A percentile compares a stretch with the other conserved stretches of the same genome.
phyloP scores from a whole-genome alignment of 2,329 filamentous ascomycete species.

The Bipolaris gigantea region DNA sequence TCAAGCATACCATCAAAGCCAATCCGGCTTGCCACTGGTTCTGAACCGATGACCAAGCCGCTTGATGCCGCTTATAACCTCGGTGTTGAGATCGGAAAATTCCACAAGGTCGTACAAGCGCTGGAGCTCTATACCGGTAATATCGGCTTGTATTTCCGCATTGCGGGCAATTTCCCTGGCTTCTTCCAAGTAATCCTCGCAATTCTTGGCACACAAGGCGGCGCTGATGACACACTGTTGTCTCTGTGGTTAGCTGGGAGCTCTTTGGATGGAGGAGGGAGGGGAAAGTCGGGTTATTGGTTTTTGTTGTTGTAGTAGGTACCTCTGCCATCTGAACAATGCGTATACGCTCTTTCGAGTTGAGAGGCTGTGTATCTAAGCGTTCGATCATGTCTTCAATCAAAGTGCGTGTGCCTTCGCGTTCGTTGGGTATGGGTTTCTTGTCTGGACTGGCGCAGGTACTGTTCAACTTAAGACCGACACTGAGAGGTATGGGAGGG shows the following conservation, averaged over 20 bases:
- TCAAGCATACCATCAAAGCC: neutral
- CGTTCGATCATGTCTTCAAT: conserved; percentile 20
- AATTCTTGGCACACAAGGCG: conserved; percentile 22
- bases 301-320: no score
- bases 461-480: neutral
- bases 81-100: conserved; percentile 10
- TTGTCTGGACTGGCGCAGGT: neutral
- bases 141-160: conserved; percentile 23
- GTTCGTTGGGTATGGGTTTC: neutral
- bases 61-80: conserved; percentile 16
- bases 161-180: conserved; percentile 27
- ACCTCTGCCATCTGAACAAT: conserved; percentile 34
- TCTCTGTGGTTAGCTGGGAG: conserved; percentile 14
- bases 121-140: conserved; percentile 11
- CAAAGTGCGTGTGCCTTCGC: neutral
- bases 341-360: conserved; percentile 19
- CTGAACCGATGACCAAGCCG: neutral
- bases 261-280: conserved; percentile 1
- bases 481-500: neutral
- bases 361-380: conserved; percentile 10
- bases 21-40: neutral
- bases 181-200: conserved; percentile 20
- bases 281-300: neutral
- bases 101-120: conserved; percentile 17
- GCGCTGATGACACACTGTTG: conserved; percentile 27